These are phyloP conservation scores for Cornus suecica DNA, from an alignment of 148 eudicot species.

Conservation along the genomic window DNA sequence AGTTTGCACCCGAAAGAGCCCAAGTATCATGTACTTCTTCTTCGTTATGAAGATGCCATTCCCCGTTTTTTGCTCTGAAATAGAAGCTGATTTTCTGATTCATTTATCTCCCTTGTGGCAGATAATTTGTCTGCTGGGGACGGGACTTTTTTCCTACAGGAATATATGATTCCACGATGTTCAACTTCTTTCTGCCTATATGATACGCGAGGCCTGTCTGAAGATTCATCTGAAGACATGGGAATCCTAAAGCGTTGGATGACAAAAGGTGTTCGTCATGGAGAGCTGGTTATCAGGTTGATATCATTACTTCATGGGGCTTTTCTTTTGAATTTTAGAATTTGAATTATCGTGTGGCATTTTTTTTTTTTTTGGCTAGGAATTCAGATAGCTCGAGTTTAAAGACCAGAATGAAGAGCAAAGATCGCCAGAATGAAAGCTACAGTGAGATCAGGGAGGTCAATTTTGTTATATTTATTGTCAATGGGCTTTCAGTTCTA, in stretches of 20 bases:
- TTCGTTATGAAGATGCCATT: not conserved
- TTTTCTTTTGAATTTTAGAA: slow-evolving; percentile 10
- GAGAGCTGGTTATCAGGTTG: slow-evolving; percentile 66
- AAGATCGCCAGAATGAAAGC: slow-evolving; percentile 35
- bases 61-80: not conserved
- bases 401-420: slow-evolving; percentile 41
- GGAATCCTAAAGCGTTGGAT: slow-evolving; percentile 59
- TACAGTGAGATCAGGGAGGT: slow-evolving; percentile 44
- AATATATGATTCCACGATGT: slow-evolving; percentile 64
- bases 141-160: slow-evolving; percentile 73
- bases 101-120: slow-evolving; percentile 19
- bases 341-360: not conserved
- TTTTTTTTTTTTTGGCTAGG: slow-evolving; percentile 30
- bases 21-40: slow-evolving; percentile 70
- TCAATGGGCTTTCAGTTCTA: slow-evolving; percentile 62
- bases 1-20: slow-evolving; percentile 71
- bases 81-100: not conserved
- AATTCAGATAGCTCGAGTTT: slow-evolving; percentile 44
- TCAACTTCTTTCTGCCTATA: slow-evolving; percentile 63
- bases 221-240: slow-evolving; percentile 41
- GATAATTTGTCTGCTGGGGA: slow-evolving; percentile 44
- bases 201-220: slow-evolving; percentile 82
- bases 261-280: slow-evolving; percentile 74
- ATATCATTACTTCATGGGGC: not conserved
- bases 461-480: slow-evolving; percentile 79